These are phyloP conservation scores for Penicillium brevicompactum DNA, from an alignment of 2,329 filamentous ascomycete species.

Conservation along the genomic window DNA sequence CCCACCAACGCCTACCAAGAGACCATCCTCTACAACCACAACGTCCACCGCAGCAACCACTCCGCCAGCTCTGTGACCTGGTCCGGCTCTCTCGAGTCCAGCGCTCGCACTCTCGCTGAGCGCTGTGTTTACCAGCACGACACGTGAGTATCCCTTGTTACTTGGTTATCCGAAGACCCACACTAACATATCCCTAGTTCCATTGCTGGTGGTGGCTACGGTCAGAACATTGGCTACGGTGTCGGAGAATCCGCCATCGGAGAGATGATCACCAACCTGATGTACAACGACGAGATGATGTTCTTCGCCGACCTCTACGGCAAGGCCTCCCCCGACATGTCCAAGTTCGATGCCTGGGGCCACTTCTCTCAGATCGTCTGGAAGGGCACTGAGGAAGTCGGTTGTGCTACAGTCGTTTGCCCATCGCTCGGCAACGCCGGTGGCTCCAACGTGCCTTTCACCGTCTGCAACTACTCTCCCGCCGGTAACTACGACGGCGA, in stretches of 20 bases:
- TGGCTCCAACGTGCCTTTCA: conserved; percentile 63
- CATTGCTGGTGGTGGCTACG: conserved; percentile 66
- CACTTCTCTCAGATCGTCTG: conserved; percentile 78
- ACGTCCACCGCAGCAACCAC: conserved; percentile 83
- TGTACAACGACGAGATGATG: conserved; percentile 81
- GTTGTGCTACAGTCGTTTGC: conserved; percentile 61
- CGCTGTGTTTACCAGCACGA: conserved; percentile 75
- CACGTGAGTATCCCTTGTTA: conserved; percentile 59
- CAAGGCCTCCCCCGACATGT: conserved; percentile 59
- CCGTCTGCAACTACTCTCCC: conserved; percentile 84
- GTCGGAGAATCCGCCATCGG: conserved; percentile 60
- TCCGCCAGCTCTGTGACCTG: conserved; percentile 67
- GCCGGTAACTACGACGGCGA: conserved; percentile 65
- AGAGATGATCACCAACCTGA: conserved; percentile 73
- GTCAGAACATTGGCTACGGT: conserved; percentile 87
- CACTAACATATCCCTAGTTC: conserved; percentile 38
- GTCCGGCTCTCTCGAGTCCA: conserved; percentile 64
- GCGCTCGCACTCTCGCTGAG: conserved; percentile 65
- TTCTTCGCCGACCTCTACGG: conserved; percentile 63
- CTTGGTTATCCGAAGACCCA: conserved; percentile 26
- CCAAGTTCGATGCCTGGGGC: conserved; percentile 67
- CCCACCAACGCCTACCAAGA: conserved; percentile 35
- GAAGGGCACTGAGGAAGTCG: conserved; percentile 63
- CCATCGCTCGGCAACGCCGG: conserved; percentile 44
- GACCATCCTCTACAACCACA: conserved; percentile 70